Evolutionary conservation across 805 yeast genomes (phyloP).

Genomic region (Kodamaea sagamina): DNA sequence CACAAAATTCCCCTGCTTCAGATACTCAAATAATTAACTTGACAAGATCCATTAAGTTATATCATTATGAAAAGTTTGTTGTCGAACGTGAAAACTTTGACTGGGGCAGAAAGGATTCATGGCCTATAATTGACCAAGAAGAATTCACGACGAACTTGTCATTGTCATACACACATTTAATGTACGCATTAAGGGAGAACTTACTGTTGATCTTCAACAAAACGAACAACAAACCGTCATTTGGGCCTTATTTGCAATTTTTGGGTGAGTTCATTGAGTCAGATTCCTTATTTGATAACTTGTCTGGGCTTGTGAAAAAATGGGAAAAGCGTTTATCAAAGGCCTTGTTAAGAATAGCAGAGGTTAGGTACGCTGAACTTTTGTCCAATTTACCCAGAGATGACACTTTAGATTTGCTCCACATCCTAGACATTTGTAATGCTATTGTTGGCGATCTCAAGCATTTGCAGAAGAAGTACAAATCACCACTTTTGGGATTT

Average conservation of each 20-base stretch:
- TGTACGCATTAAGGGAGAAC: conserved; percentile 46
- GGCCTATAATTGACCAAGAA: conserved; percentile 48
- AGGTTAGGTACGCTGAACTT: conserved; percentile 39
- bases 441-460: conserved; percentile 51
- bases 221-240: conserved; percentile 50
- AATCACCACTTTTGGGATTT: conserved; percentile 59
- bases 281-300: conserved; percentile 44
- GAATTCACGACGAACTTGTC: conserved; percentile 51
- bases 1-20: conserved; percentile 8
- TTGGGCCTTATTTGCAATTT: conserved; percentile 53
- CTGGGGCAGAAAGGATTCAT: conserved; percentile 33
- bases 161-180: conserved; percentile 46
- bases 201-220: conserved; percentile 44
- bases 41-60: conserved; percentile 24
- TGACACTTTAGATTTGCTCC: conserved; percentile 51
- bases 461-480: conserved; percentile 58
- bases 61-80: conserved; percentile 31
- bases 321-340: conserved; percentile 47
- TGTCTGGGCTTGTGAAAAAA: conserved; percentile 39
- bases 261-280: conserved; percentile 52
- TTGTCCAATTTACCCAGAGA: conserved; percentile 58
- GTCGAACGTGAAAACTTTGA: conserved; percentile 33
- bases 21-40: conserved; percentile 35
- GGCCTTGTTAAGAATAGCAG: conserved; percentile 38
- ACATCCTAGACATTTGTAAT: conserved; percentile 60